phyloP scores from a whole-genome alignment of 139 green algal species.

The Pleodorina starrii region DNA sequence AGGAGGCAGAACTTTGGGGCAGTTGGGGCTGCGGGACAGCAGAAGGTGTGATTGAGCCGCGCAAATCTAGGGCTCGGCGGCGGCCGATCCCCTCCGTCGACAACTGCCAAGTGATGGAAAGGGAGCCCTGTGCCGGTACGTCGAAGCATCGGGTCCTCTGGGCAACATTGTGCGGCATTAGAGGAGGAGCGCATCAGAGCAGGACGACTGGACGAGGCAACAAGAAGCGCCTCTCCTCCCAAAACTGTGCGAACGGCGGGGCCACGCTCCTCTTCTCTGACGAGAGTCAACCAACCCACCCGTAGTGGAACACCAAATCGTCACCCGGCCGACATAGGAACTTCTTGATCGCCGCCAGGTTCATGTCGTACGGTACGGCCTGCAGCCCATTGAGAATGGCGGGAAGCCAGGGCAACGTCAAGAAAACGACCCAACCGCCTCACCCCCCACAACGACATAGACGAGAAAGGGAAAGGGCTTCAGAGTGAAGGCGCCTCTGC shows the following conservation, averaged over 20 bases:
- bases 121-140: neutral
- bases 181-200: neutral
- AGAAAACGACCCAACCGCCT: too few species aligned
- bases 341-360: neutral
- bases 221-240: too few species aligned
- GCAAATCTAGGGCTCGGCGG: neutral
- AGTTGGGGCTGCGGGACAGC: neutral
- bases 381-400: too few species aligned
- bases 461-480: too few species aligned
- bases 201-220: neutral
- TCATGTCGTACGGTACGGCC: conserved; percentile 5
- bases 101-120: too few species aligned
- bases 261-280: too few species aligned
- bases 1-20: neutral
- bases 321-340: neutral
- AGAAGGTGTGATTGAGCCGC: neutral
- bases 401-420: too few species aligned
- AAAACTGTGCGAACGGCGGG: too few species aligned
- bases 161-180: neutral
- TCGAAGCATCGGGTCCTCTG: neutral
- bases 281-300: too few species aligned
- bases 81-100: too few species aligned
- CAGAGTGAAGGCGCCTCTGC: too few species aligned
- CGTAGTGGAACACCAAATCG: neutral
- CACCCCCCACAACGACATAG: too few species aligned